Percentiles rank a stretch among this genome's conserved stretches.
Conservation (phyloP, 2,329 filamentous ascomycete genomes). For the Xylariaceae sp. region DNA sequence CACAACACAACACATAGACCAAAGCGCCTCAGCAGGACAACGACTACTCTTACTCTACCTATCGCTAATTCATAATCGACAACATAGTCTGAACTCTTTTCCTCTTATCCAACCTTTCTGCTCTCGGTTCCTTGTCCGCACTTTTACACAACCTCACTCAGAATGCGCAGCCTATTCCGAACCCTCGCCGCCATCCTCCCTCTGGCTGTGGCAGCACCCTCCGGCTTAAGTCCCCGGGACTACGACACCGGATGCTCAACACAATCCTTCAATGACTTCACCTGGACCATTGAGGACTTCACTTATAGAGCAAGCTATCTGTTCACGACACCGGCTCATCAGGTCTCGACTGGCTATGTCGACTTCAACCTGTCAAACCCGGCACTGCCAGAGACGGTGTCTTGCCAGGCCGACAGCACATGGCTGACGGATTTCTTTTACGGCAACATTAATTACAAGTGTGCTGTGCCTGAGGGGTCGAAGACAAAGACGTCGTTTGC, state of each 20-base stretch:
- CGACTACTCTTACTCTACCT: neutral
- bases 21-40: neutral
- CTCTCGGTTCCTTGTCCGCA: too few relatives aligned
- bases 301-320: slow-evolving; percentile 44
- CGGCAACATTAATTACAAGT: slow-evolving; percentile 41
- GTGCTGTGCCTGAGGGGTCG: slow-evolving; percentile 32
- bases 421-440: slow-evolving; percentile 47
- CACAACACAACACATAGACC: too few relatives aligned
- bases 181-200: slow-evolving; percentile 26
- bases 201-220: slow-evolving; percentile 26
- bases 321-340: slow-evolving; percentile 48
- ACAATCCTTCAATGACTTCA: slow-evolving; percentile 31
- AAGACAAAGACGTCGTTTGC: slow-evolving; percentile 38
- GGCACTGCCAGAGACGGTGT: slow-evolving; percentile 34
- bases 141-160: neutral
- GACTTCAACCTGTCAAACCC: slow-evolving; percentile 47
- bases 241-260: slow-evolving; percentile 31
- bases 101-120: too few relatives aligned
- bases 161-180: slow-evolving; percentile 27
- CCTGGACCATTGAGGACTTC: slow-evolving; percentile 41
- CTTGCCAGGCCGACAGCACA: slow-evolving; percentile 39
- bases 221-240: slow-evolving; percentile 19
- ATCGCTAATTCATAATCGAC: neutral
- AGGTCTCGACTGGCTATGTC: slow-evolving; percentile 43
- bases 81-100: too few relatives aligned